A percentile compares a stretch with the other conserved stretches of the same genome.
Conservation (phyloP, 2,329 filamentous ascomycete species). For the Cladosporium sp. region DNA sequence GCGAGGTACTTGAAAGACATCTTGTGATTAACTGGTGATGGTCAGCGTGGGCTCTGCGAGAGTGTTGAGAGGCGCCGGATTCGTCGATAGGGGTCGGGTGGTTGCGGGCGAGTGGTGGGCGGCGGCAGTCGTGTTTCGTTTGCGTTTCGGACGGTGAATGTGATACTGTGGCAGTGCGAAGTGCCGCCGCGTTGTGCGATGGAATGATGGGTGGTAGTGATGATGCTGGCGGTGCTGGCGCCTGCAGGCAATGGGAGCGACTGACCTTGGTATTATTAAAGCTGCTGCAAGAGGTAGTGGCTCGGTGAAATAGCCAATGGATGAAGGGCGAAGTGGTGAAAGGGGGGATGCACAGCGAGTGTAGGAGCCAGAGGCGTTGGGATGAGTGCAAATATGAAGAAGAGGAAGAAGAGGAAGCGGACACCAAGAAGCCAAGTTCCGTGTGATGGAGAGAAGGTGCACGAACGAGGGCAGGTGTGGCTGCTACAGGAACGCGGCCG, state of each 20-base stretch:
- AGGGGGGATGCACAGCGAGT: constrained; percentile 6
- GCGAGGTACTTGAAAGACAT: constrained; percentile 56
- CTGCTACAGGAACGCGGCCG: constrained; percentile 11
- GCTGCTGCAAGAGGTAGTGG: constrained; percentile 9
- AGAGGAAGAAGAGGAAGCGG: constrained; percentile 35
- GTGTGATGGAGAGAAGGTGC: constrained; percentile 8
- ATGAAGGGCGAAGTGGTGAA: not conserved
- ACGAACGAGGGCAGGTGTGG: not conserved
- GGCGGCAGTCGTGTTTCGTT: not conserved
- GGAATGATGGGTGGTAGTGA: not conserved
- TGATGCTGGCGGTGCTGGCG: not conserved
- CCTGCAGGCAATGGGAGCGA: not conserved
- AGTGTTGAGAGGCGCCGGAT: not conserved
- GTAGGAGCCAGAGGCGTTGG: constrained; percentile 18
- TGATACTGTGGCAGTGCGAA: not conserved
- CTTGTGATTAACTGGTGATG: constrained; percentile 24
- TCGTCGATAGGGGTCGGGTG: not conserved
- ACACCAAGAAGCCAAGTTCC: constrained; percentile 27
- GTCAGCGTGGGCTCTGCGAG: not conserved
- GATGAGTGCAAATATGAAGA: constrained; percentile 31
- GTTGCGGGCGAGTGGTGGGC: not conserved
- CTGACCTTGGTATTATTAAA: constrained; percentile 13
- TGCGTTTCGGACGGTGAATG: not conserved
- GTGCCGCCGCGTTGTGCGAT: not conserved
- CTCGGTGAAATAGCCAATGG: constrained; percentile 11